phyloP scores from a whole-genome alignment of 192 early-diverging fungal genomes.

The Coemansia sp. region DNA sequence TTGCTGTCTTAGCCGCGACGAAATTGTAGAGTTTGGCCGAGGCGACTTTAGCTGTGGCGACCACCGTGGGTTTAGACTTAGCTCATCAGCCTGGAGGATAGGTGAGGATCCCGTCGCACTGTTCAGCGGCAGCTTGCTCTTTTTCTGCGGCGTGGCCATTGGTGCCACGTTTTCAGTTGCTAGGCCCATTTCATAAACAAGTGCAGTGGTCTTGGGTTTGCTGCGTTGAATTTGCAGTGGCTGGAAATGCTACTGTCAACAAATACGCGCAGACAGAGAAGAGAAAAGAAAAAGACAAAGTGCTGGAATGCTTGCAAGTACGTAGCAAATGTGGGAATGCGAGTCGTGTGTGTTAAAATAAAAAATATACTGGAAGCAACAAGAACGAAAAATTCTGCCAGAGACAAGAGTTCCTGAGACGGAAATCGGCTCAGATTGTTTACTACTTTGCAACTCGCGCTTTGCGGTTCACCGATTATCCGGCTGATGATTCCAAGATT shows the following conservation, averaged over 20 bases:
- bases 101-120: slow-evolving; percentile 30
- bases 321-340: not conserved
- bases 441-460: slow-evolving; percentile 7
- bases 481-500: slow-evolving; percentile 2
- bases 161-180: slow-evolving; percentile 18
- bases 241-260: not conserved
- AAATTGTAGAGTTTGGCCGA: slow-evolving; percentile 43
- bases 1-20: slow-evolving; percentile 40
- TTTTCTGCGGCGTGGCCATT: slow-evolving; percentile 44
- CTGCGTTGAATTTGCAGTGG: not conserved
- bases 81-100: slow-evolving; percentile 53
- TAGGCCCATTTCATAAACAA: slow-evolving; percentile 22
- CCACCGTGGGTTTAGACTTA: slow-evolving; percentile 56
- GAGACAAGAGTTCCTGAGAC: not conserved
- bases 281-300: not conserved
- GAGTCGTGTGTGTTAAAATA: not conserved
- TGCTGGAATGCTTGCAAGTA: not conserved
- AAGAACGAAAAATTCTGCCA: not conserved
- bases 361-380: not conserved
- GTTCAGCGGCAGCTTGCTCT: slow-evolving; percentile 1
- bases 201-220: not conserved
- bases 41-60: slow-evolving; percentile 54
- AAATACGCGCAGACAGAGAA: not conserved
- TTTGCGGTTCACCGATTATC: slow-evolving; percentile 6
- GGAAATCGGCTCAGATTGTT: slow-evolving; percentile 4